phyloP scores from a whole-genome alignment of 371 early-diverging fungal genomes.

The Quaeritorhiza haematococci region DNA sequence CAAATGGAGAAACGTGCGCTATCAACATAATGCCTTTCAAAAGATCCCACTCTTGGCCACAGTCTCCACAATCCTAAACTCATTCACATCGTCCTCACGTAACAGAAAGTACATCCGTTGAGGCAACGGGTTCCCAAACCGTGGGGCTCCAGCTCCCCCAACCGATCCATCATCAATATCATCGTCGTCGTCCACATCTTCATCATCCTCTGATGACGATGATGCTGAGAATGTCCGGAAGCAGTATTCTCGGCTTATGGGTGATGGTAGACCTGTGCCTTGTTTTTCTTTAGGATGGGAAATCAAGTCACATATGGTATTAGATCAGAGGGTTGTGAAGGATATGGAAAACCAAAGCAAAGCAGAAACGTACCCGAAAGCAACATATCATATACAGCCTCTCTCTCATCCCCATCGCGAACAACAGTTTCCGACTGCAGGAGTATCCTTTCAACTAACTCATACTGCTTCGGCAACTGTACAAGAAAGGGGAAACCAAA shows the following conservation, averaged over 20 bases:
- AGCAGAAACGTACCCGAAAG: slow-evolving; percentile 38
- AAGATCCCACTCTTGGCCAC: slow-evolving; percentile 7
- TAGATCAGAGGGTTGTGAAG: too few species aligned
- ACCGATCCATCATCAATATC: not conserved
- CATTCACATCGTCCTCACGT: slow-evolving; percentile 26
- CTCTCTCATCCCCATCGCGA: slow-evolving; percentile 54
- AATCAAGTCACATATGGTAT: not conserved
- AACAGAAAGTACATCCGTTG: slow-evolving; percentile 27
- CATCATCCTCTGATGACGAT: too few species aligned
- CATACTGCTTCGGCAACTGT: slow-evolving; percentile 70
- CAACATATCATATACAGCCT: slow-evolving; percentile 57
- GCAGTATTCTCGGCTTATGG: slow-evolving; percentile 18
- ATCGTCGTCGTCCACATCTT: too few species aligned
- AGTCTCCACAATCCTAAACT: slow-evolving; percentile 25
- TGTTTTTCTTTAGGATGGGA: not conserved
- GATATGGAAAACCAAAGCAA: too few species aligned
- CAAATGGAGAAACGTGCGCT: too few species aligned
- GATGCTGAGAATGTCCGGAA: too few species aligned
- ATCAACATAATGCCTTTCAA: too few species aligned
- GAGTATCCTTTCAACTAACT: slow-evolving; percentile 58
- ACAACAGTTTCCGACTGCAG: slow-evolving; percentile 38
- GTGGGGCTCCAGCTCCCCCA: not conserved
- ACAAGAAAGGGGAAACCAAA: too few species aligned
- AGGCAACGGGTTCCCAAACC: slow-evolving; percentile 5
- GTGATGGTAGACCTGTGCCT: not conserved